Conservation (phyloP, 495 filamentous ascomycete genomes). For the Lasiosphaeriaceae sp. region DNA sequence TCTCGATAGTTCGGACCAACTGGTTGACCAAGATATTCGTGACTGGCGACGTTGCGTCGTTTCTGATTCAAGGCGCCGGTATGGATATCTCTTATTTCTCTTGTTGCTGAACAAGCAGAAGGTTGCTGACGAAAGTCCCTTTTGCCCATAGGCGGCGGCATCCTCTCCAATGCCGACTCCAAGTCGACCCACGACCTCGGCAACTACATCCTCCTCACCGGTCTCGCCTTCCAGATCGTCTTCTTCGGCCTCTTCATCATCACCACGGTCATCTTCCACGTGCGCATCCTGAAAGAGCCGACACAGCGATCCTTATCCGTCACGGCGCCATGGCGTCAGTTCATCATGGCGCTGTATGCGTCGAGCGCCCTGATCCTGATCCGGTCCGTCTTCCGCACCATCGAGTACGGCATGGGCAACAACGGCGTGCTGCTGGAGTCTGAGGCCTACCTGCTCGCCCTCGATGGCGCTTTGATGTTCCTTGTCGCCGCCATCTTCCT, state of each 20-base stretch:
- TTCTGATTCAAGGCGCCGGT: slow-evolving; percentile 34
- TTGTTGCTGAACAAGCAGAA: neutral
- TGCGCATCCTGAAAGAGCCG: slow-evolving; percentile 11
- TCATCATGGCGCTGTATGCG: slow-evolving; percentile 48
- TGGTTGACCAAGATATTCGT: slow-evolving; percentile 52
- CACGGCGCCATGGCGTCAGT: slow-evolving; percentile 40
- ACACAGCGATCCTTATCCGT: slow-evolving; percentile 5
- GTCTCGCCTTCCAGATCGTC: slow-evolving; percentile 47
- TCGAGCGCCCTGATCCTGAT: slow-evolving; percentile 55
- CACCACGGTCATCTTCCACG: slow-evolving; percentile 40
- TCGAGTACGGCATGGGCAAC: slow-evolving; percentile 49
- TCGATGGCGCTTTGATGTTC: slow-evolving; percentile 21
- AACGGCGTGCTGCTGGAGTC: slow-evolving; percentile 10
- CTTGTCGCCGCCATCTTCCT: slow-evolving; percentile 12
- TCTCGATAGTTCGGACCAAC: slow-evolving; percentile 32
- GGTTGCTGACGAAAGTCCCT: too few relatives aligned
- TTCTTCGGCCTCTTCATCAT: slow-evolving; percentile 52
- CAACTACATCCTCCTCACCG: slow-evolving; percentile 42
- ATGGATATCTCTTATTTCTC: neutral
- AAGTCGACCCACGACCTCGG: slow-evolving; percentile 26
- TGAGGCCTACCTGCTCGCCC: slow-evolving; percentile 18
- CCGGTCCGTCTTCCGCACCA: slow-evolving; percentile 56
- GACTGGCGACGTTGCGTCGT: slow-evolving; percentile 39
- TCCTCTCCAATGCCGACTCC: slow-evolving; percentile 31
- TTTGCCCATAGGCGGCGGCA: slow-evolving; percentile 22